Conservation (phyloP, 495 filamentous ascomycete species). For the Thermothielavioides terrestris region DNA sequence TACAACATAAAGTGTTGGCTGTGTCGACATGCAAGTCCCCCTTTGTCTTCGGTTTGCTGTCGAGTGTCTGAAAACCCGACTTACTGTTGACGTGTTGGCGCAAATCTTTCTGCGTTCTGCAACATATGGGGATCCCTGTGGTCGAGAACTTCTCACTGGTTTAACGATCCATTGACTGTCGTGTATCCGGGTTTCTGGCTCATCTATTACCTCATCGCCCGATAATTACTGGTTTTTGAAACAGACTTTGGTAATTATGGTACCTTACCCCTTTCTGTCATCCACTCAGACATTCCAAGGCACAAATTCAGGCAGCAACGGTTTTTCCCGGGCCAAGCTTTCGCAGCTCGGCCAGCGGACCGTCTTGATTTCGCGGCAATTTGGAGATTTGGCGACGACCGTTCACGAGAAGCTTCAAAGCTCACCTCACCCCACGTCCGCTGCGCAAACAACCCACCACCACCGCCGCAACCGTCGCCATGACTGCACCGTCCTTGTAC, state of each 20-base stretch:
- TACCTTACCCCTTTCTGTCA: no score
- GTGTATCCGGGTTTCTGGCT: not conserved
- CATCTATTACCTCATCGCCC: constrained; percentile 5
- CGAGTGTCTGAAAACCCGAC: no score
- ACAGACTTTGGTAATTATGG: no score
- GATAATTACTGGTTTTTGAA: no score
- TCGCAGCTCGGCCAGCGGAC: not conserved
- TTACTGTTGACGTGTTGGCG: no score
- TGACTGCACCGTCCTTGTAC: constrained; percentile 66
- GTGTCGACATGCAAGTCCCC: no score
- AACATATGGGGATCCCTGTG: no score
- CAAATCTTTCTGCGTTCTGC: no score
- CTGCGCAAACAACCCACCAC: constrained; percentile 11
- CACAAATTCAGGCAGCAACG: constrained; percentile 5
- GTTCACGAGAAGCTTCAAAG: not conserved
- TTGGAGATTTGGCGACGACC: constrained; percentile 8
- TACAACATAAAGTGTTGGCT: no score
- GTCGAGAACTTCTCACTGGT: not conserved
- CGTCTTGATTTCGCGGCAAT: constrained; percentile 20
- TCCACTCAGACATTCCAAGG: constrained; percentile 4
- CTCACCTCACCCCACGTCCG: constrained; percentile 7
- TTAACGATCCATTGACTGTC: not conserved
- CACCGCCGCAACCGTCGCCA: constrained; percentile 35
- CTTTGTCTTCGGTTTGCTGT: no score
- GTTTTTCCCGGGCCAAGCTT: constrained; percentile 13